Percentiles rank a stretch among this genome's conserved stretches.
Conservation (phyloP, 2,329 filamentous ascomycete genomes). For the Exophiala spinifera region DNA sequence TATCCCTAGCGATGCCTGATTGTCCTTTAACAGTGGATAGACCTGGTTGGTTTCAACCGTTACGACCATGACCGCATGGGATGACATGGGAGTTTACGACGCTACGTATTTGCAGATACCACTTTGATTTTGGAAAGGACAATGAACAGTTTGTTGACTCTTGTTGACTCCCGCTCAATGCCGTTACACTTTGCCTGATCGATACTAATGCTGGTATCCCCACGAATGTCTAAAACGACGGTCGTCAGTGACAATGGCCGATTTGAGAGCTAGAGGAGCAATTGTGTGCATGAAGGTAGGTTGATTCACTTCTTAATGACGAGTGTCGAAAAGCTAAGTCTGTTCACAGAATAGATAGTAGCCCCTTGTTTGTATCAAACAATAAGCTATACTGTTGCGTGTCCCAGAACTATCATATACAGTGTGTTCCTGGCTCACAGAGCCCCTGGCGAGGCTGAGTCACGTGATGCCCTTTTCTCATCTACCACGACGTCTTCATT, state of each 20-base stretch:
- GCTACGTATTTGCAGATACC: conserved; percentile 11
- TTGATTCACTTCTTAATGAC: background rate
- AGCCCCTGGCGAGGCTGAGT: background rate
- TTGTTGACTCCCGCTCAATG: background rate
- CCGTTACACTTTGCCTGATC: too few species aligned
- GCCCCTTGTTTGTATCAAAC: too few species aligned
- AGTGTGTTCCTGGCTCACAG: background rate
- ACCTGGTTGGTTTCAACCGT: conserved; percentile 2
- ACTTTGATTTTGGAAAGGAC: background rate
- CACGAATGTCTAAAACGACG: too few species aligned
- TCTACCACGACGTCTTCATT: background rate
- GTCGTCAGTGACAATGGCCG: too few species aligned
- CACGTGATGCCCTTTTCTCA: background rate
- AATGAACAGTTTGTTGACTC: background rate
- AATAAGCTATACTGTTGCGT: too few species aligned
- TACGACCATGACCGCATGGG: background rate
- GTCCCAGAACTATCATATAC: background rate
- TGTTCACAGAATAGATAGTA: too few species aligned
- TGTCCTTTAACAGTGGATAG: conserved; percentile 6
- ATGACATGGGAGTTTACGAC: background rate
- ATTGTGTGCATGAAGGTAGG: too few species aligned
- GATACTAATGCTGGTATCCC: too few species aligned
- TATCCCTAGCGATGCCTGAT: background rate
- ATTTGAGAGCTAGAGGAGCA: too few species aligned
- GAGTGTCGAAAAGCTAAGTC: background rate